Percentiles rank a stretch among this genome's conserved stretches.
phyloP scores from a whole-genome alignment of 1,139 yeast genomes.

The Nakaseomyces glabratus region DNA sequence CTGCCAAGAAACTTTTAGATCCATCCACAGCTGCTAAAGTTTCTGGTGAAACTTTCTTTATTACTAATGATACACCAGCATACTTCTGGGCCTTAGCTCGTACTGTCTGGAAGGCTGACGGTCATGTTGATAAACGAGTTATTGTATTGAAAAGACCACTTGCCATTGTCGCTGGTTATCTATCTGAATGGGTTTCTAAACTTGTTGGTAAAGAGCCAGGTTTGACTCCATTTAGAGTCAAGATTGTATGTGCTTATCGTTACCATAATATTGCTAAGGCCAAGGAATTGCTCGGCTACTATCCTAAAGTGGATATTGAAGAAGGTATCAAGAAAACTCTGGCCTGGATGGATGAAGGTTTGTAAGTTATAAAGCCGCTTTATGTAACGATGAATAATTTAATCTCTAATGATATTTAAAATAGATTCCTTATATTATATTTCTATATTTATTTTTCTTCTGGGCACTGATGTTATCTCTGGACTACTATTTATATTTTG shows the following conservation, averaged over 20 bases:
- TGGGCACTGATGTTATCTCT: too few species aligned
- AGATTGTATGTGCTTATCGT: constrained; percentile 87
- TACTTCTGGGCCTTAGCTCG: constrained; percentile 97
- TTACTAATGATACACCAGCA: constrained; percentile 90
- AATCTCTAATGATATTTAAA: too few species aligned
- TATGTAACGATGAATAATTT: too few species aligned
- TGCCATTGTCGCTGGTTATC: constrained; percentile 72
- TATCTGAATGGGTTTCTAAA: constrained; percentile 65
- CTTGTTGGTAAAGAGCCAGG: constrained; percentile 79
- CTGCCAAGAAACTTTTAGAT: constrained; percentile 64
- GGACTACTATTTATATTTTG: too few species aligned
- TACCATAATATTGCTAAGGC: constrained; percentile 91
- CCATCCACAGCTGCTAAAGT: constrained; percentile 37
- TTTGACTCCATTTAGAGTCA: constrained; percentile 92
- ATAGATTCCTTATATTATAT: too few species aligned
- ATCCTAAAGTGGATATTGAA: constrained; percentile 72
- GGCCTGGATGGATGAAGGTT: constrained; percentile 76
- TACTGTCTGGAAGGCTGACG: constrained; percentile 95
- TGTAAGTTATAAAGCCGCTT: too few species aligned
- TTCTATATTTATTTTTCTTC: too few species aligned
- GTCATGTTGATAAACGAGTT: constrained; percentile 61
- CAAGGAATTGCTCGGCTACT: constrained; percentile 63
- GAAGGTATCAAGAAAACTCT: constrained; percentile 74
- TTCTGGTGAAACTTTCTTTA: constrained; percentile 80
- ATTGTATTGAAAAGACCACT: constrained; percentile 63